A percentile compares a stretch with the other conserved stretches of the same genome.
These are phyloP conservation scores for Noccaea caerulescens DNA, from an alignment of 345 rosid species.

Conservation along the genomic window DNA sequence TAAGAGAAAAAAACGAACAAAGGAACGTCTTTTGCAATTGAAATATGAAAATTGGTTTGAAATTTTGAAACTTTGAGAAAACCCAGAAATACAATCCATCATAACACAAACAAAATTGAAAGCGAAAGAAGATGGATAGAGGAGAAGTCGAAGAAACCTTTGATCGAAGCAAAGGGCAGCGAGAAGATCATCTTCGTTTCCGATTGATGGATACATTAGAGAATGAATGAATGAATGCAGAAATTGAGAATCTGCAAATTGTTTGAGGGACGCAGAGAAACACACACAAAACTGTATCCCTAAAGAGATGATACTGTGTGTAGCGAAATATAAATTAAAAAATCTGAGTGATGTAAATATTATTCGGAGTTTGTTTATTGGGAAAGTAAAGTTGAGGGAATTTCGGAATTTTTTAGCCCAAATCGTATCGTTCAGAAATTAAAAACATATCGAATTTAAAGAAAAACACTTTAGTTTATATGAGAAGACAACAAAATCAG, in stretches of 20 bases:
- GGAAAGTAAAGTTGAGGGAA: neutral
- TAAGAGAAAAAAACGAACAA: no score
- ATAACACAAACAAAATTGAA: conserved; percentile 5
- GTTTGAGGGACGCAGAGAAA: neutral
- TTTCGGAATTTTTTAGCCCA: conserved; percentile 11
- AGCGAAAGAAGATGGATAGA: neutral
- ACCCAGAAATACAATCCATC: conserved; percentile 8
- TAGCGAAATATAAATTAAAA: conserved; percentile 20
- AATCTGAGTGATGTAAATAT: conserved; percentile 25
- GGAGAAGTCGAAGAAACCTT: conserved; percentile 14
- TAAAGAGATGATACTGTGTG: conserved; percentile 13
- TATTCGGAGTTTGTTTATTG: conserved; percentile 11
- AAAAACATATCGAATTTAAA: conserved; percentile 41
- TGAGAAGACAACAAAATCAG: conserved; percentile 30
- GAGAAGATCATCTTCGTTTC: conserved; percentile 34
- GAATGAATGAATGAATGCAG: conserved; percentile 11
- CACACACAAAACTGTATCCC: conserved; percentile 9
- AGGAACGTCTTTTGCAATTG: neutral
- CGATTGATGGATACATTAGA: conserved; percentile 32
- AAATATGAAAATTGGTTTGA: neutral
- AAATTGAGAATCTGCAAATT: conserved; percentile 15
- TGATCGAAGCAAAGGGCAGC: conserved; percentile 44
- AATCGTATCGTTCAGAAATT: conserved; percentile 12
- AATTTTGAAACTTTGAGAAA: neutral
- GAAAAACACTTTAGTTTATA: conserved; percentile 18